Evolutionary conservation across 805 yeast genomes (phyloP), one percentile per base, ranked within the genome.

Genomic region (Candida sanyiensis): DNA sequence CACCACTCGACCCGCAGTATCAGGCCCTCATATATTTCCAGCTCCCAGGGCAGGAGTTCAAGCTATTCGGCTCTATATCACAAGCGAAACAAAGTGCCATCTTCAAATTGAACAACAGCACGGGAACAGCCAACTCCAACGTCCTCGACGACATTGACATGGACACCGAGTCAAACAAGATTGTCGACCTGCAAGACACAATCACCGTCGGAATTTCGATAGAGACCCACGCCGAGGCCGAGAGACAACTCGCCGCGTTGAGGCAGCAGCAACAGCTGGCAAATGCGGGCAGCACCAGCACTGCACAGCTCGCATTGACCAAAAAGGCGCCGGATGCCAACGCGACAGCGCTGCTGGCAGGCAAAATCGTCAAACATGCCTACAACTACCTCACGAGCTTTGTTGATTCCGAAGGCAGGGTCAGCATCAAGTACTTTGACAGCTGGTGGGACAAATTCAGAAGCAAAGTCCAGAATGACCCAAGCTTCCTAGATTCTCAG

Each of bases 371-470:
- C 16, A 80, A 80, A 27, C 87, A 93, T 59, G 97, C 97, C 2
- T 93, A 90, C 62, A 89, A 93, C 56, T 93, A 75, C 57, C 62
- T 90, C 35, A 78, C 94, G 2, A 85, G 97, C n/a, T 90, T 89
- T 57, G 73, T 87, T 7, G 95, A 87, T 54, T 58, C 65, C 5
- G 67, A 73, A 17, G 95, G 95, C 3, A 85, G 78, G 49, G 96
- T 90, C 3, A 83, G 89, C 3, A 84, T 90, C 55, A 84, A 81
- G 53, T 83, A 78, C 30, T 90, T 90, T 52, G 94, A 90, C 56
- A 81, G 74, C 28, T 90, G 98, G 98, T 86, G 98, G 98, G 80
- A 73, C 47, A 89, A 87, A 61, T 90, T 93, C 63, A 84, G 75
- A 58, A 62, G 73, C 6, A 80, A 83, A 54, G 52, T 93, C 43